Base-by-base conservation (phyloP, 768 basidiomycete species). In the Dendrothele bispora region DNA sequence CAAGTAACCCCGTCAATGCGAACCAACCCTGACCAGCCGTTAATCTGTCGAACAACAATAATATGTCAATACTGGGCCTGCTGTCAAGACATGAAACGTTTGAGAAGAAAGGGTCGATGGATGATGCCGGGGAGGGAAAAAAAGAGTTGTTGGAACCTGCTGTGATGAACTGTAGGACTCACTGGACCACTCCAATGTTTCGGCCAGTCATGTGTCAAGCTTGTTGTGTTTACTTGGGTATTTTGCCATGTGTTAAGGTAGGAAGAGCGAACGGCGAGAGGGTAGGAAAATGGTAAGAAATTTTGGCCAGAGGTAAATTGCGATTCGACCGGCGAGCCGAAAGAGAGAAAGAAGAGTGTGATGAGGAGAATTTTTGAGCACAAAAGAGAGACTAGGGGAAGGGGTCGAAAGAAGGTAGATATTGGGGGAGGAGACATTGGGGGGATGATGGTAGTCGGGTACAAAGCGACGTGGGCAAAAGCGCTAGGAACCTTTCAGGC, bases 251-350 rank as follows among this genome's bases (percentile, higher is more conserved):
- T 42, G n/a, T 54, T 55, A 8, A 62, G 47, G 42, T 58, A 62
- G 17, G 62, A 59, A 25, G 57, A 51, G 20, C 57, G 52, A 22
- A 62, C 59, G 15, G 62, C 62, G 17, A 62, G 54, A 1, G 62
- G 62, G 35, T 59, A 52, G 2, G 53, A 51, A 24, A 57, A 43
- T 2, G 62, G 62, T 27, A 36, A 49, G 12, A 53, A 49, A 34
- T 49, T 43, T 30, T 29, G 25, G n/a, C 21, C 5, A 12, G 42
- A 43, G 15, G n/a, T 43, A 26, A 43, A 43, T 29, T 43, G 42
- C 12, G 42, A 43, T 25, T 43, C 42, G 42, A 43, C 42, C 20
- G 30, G 42, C 42, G 42, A 43, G 5, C 27, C n/a, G 6, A 26
- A 30, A 29, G 21, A 43, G 42, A 14, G 29, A n/a, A 17, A 43